A percentile compares a stretch with the other conserved stretches of the same genome.
Evolutionary conservation across 1,284 basidiomycete genomes (phyloP).

Genomic region (Leccinum fallax): DNA sequence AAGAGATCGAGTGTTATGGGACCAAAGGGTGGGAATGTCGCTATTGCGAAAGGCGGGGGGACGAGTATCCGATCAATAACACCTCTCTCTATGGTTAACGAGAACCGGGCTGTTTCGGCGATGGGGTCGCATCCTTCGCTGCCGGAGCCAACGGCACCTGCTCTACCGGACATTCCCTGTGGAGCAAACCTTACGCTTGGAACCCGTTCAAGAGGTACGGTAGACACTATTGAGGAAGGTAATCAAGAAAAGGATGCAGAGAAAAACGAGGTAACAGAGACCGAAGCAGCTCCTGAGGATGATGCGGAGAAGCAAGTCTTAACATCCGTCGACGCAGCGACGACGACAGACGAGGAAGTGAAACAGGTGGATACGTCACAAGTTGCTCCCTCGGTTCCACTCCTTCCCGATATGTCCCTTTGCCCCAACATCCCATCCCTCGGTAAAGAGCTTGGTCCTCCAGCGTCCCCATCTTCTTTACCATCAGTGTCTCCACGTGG

Average conservation of each 20-base stretch:
- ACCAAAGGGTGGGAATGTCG: not conserved
- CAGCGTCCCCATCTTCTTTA: constrained; percentile 3
- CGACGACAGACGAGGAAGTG: not conserved
- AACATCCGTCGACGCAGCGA: not conserved
- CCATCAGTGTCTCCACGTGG: constrained; percentile 8
- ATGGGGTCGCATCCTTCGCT: constrained; percentile 4
- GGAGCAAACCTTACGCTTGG: constrained; percentile 23
- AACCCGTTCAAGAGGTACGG: constrained; percentile 7
- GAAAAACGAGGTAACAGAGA: not conserved
- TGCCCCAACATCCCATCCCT: constrained; percentile 11
- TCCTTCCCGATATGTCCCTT: constrained; percentile 14
- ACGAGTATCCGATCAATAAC: constrained; percentile 18
- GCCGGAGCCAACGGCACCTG: constrained; percentile 8
- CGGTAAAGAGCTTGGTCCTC: constrained; percentile 13
- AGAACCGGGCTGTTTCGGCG: not conserved
- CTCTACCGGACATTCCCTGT: constrained; percentile 19
- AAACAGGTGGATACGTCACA: not conserved
- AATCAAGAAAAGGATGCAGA: constrained; percentile 9
- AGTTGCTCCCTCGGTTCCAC: constrained; percentile 5
- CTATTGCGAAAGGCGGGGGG: constrained; percentile 12
- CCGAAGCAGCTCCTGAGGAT: not conserved
- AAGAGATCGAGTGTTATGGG: too few relatives aligned
- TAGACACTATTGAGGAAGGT: constrained; percentile 10
- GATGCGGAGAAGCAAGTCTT: constrained; percentile 1
- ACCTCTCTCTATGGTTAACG: not conserved